Evolutionary conservation across 2,329 filamentous ascomycete genomes (phyloP).

Genomic region (Alternaria incomplexa): DNA sequence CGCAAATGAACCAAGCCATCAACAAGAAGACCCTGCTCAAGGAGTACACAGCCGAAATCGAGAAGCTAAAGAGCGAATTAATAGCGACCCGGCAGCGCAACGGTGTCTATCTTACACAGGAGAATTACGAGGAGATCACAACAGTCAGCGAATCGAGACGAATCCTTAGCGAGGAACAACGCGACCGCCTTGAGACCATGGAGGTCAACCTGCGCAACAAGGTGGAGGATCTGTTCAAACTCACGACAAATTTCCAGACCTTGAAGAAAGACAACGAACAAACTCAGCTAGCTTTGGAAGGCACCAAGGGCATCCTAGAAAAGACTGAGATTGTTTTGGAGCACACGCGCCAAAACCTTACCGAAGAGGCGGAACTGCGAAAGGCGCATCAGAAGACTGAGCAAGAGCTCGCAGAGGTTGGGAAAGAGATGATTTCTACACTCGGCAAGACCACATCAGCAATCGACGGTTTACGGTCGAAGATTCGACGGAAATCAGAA

Average conservation of each 20-base stretch:
- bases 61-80: constrained; percentile 91
- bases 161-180: constrained; percentile 90
- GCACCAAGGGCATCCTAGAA: constrained; percentile 80
- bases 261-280: constrained; percentile 89
- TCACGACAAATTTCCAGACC: constrained; percentile 85
- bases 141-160: constrained; percentile 89
- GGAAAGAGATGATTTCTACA: constrained; percentile 77
- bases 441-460: constrained; percentile 79
- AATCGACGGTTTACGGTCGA: constrained; percentile 81
- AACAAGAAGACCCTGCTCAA: constrained; percentile 91
- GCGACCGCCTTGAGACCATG: constrained; percentile 89
- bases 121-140: constrained; percentile 88
- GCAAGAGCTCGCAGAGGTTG: constrained; percentile 73
- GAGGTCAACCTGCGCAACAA: constrained; percentile 91
- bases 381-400: constrained; percentile 89
- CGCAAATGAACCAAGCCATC: constrained; percentile 88
- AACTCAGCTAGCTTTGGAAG: constrained; percentile 73
- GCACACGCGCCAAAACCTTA: constrained; percentile 75
- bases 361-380: constrained; percentile 79
- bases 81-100: constrained; percentile 93
- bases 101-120: constrained; percentile 90
- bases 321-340: constrained; percentile 86
- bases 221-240: constrained; percentile 84
- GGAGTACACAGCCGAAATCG: constrained; percentile 91
- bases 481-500: constrained; percentile 83